Evolutionary conservation across 106 monocot species (phyloP), one percentile per base, ranked within the genome.

Genomic region (Dendrobium huoshanense): DNA sequence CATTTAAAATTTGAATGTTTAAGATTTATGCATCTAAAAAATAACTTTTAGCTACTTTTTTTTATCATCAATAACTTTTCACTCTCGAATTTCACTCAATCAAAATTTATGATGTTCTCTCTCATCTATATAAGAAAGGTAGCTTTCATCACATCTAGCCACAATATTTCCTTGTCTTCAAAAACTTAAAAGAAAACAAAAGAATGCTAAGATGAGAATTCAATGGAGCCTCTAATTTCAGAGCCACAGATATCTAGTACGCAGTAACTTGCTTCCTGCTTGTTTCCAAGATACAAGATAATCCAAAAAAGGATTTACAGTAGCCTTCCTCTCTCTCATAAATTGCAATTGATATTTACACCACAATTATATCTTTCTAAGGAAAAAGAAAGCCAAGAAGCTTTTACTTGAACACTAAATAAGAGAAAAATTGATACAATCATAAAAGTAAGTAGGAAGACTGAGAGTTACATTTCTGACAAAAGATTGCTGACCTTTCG

Each of bases 401-500:
- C 74, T 74, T 73, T 70, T 18, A 20, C 7, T 74, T 74, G 42
- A 74, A 74, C 40, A 72, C 20, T 74, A n/a, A 41, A 15, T 19
- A 6, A 76, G 48, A 76, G 45, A 76, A 76, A 22, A 49, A 48
- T 74, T 74, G 42, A 74, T 42, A 74, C 18, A 42, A 7, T 43
- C 29, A 74, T 74, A 9, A 42, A 13, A 74, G 5, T 74, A 16
- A 7, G 25, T 37, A 27, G 2, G 2, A 22, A 22, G 25, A 15
- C 17, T 0, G 1, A 1, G 0, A 49, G 51, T 85, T 75, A 89
- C 94, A 90, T 92, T 73, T 95, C 92, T 8, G 84, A 83, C 1
- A 98, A 77, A 55, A 92, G 61, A 74, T 91, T 95, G 85, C 94
- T 95, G 19, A 98, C 91, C 77, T 98, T 94, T 70, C 94, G 87